A percentile compares a stretch with the other conserved stretches of the same genome.
Conservation (phyloP, 2,329 filamentous ascomycete genomes). For the Capronia americana region DNA sequence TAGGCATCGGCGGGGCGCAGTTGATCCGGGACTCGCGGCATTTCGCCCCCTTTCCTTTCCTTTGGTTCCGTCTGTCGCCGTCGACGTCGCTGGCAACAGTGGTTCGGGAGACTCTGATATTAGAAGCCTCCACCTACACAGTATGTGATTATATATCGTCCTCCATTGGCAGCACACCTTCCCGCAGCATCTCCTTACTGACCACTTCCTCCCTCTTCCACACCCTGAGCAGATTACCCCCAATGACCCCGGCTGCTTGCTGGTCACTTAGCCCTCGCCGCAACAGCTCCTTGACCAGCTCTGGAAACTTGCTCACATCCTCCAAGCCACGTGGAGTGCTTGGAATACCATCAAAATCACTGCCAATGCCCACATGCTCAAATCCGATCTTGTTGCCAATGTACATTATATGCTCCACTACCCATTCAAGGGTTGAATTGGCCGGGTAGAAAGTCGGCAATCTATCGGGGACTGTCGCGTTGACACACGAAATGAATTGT, state of each 20-base stretch:
- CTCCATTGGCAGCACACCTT: constrained; percentile 46
- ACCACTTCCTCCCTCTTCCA: constrained; percentile 80
- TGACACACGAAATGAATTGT: constrained; percentile 75
- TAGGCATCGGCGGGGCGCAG: neutral
- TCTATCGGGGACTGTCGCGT: constrained; percentile 58
- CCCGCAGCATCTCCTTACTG: constrained; percentile 67
- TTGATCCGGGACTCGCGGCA: neutral
- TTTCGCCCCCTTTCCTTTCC: neutral
- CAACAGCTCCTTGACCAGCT: constrained; percentile 76
- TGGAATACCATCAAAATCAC: constrained; percentile 77
- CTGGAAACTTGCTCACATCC: constrained; percentile 82
- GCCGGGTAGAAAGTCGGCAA: constrained; percentile 70
- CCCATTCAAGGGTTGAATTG: constrained; percentile 75
- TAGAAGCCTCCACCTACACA: neutral
- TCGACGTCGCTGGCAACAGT: neutral
- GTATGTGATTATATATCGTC: constrained; percentile 23
- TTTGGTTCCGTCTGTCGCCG: neutral
- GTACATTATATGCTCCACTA: constrained; percentile 79
- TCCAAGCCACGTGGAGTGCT: constrained; percentile 74
- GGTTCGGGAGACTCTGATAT: too few relatives aligned
- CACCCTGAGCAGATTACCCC: constrained; percentile 81
- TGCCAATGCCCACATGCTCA: constrained; percentile 84
- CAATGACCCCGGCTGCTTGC: constrained; percentile 76
- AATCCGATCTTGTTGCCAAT: constrained; percentile 85
- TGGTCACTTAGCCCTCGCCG: constrained; percentile 73